Base-by-base conservation (phyloP, 2,329 filamentous ascomycete species). In the Arthrobotrys entomopaga region DNA sequence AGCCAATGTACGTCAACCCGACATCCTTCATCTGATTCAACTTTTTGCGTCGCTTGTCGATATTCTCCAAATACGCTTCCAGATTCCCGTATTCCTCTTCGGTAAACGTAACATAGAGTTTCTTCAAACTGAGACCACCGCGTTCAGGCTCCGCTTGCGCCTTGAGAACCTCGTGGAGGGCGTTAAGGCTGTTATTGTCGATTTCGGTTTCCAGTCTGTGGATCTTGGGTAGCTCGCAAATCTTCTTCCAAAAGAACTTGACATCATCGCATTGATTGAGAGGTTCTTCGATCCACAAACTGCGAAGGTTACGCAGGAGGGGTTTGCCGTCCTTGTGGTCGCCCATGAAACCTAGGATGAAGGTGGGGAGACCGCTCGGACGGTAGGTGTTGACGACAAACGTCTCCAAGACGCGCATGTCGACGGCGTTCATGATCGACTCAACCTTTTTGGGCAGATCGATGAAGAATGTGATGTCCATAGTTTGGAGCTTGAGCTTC, bases 381-480 rank as follows among this genome's bases (percentile, higher is more conserved):
- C 69, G 69, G 20, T 73, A 73, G 1, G 69, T 73, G 49, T 73
- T 73, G 11, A 73, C 69, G 19, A 65, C 61, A 19, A 73, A 66
- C 4, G 49, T 61, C 40, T 73, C 69, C 19, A 73, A 20, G 1
- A 66, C 61, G 16, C 61, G 61, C 69, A 73, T 65, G 24, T 73
- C 69, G 19, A 73, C 61, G 38, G 69, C 69, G n/a, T 59, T 60
- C 48, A 52, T 60, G 63, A 73, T 73, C 34, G 69, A 43, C 11
- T 66, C 69, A 3, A 73, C 69, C 22, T 73, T 73, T 56, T 73
- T 73, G 11, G 69, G 69, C 4, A 73, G 61, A 10, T 73, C 69
- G 56, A 73, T 73, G 69, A 73, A 73, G 50, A 73, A 73, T 1
- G 69, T 73, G 20, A 73, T 73, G 29, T 73, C 69, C 61, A 73